These are phyloP conservation scores for Pachysolen tannophilus DNA, from an alignment of 805 yeast genomes.

Conservation along the genomic window DNA sequence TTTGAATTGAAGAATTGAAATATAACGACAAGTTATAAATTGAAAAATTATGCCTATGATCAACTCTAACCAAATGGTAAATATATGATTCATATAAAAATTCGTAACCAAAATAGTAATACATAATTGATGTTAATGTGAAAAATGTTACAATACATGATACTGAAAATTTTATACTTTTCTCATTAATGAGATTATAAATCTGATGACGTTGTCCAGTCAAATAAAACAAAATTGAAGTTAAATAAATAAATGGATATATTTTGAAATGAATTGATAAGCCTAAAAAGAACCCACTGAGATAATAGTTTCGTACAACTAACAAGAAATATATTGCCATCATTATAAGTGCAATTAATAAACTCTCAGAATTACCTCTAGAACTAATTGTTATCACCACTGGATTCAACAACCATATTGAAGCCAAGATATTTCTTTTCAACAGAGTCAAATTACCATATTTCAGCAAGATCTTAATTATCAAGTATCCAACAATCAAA, in stretches of 20 bases:
- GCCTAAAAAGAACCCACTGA: conserved; percentile 53
- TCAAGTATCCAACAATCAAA: conserved; percentile 66
- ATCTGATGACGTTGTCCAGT: conserved; percentile 14
- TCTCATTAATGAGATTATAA: conserved; percentile 29
- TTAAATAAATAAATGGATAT: conserved; percentile 84
- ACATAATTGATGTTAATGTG: conserved; percentile 52
- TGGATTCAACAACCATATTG: conserved; percentile 87
- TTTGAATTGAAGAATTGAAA: conserved; percentile 37
- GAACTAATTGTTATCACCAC: conserved; percentile 92
- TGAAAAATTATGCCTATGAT: conserved; percentile 94
- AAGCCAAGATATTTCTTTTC: conserved; percentile 34
- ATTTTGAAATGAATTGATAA: conserved; percentile 82
- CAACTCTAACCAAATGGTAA: conserved; percentile 76
- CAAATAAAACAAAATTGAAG: conserved; percentile 51
- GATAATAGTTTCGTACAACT: conserved; percentile 16
- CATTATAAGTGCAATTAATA: conserved; percentile 72
- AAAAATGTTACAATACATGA: conserved; percentile 36
- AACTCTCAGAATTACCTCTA: conserved; percentile 88
- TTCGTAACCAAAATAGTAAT: conserved; percentile 59
- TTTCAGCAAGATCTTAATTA: conserved; percentile 31
- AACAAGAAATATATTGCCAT: conserved; percentile 41
- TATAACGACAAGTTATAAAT: conserved; percentile 73
- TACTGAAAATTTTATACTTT: conserved; percentile 32
- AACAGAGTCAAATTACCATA: conserved; percentile 12
- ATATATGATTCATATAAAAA: conserved; percentile 71